These are phyloP conservation scores for Fraxinus cuspidata DNA, from an alignment of 257 asterid genomes.

Conservation along the genomic window DNA sequence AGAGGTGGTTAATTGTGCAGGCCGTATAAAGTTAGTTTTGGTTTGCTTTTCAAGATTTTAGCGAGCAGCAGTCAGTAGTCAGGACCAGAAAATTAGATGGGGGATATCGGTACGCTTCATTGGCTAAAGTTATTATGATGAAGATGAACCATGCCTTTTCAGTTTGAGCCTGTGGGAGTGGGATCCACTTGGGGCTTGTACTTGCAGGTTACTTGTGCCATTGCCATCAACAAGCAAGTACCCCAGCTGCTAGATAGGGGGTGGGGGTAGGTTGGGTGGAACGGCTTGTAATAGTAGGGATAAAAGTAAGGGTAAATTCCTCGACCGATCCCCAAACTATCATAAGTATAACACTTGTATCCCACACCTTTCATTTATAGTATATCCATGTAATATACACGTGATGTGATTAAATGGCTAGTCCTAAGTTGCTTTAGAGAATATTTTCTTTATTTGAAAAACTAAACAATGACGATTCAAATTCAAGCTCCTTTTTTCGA, in stretches of 20 bases:
- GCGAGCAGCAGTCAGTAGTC: slow-evolving; percentile 14
- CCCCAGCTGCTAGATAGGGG: background rate
- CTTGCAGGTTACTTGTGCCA: background rate
- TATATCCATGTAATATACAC: too few relatives aligned
- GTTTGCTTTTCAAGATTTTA: slow-evolving; percentile 37
- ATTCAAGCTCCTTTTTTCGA: too few relatives aligned
- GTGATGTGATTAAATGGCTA: too few relatives aligned
- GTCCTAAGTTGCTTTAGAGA: too few relatives aligned
- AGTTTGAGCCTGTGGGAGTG: slow-evolving; percentile 18
- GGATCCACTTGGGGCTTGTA: slow-evolving; percentile 26
- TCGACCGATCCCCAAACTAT: background rate
- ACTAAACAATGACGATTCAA: too few relatives aligned
- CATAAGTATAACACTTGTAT: background rate
- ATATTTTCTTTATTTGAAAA: too few relatives aligned
- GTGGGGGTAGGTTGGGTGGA: background rate
- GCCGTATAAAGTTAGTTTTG: slow-evolving; percentile 25
- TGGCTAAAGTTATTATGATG: slow-evolving; percentile 26
- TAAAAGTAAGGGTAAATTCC: background rate
- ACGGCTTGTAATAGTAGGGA: background rate
- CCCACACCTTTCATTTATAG: background rate
- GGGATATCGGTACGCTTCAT: slow-evolving; percentile 25
- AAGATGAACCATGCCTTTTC: slow-evolving; percentile 28
- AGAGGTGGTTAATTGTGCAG: slow-evolving; percentile 30
- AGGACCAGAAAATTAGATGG: slow-evolving; percentile 31
- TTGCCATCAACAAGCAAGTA: background rate